A percentile compares a stretch with the other conserved stretches of the same genome.
Evolutionary conservation across 2,329 filamentous ascomycete genomes (phyloP).

Genomic region (Fusarium armeniacum): DNA sequence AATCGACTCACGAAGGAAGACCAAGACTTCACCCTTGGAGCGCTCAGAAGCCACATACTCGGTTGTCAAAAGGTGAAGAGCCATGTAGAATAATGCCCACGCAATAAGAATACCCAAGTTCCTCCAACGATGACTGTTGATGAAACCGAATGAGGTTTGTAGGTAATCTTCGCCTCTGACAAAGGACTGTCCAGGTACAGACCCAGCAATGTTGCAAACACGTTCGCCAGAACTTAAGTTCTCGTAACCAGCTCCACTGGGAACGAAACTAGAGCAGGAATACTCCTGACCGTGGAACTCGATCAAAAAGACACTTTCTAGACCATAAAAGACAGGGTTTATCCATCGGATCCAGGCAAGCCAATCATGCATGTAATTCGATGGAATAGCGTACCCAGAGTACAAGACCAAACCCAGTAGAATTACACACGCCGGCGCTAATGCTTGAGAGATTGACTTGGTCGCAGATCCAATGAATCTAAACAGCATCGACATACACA

Average conservation of each 20-base stretch:
- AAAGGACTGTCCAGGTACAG: neutral
- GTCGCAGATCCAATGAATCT: constrained; percentile 47
- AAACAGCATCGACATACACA: constrained; percentile 76
- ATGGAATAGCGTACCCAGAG: constrained; percentile 63
- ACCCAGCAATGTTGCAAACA: constrained; percentile 8
- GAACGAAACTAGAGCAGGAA: constrained; percentile 59
- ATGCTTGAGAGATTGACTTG: constrained; percentile 42
- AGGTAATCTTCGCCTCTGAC: constrained; percentile 7
- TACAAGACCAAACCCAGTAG: constrained; percentile 58
- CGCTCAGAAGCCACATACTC: constrained; percentile 38
- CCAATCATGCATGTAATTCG: constrained; percentile 62
- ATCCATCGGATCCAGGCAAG: constrained; percentile 75
- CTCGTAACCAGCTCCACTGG: constrained; percentile 27
- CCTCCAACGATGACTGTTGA: constrained; percentile 34
- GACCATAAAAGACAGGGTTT: constrained; percentile 72
- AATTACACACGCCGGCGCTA: constrained; percentile 45
- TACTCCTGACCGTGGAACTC: constrained; percentile 67
- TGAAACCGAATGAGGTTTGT: constrained; percentile 24
- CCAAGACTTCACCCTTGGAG: constrained; percentile 40
- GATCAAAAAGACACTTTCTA: constrained; percentile 74
- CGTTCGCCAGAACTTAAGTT: constrained; percentile 11
- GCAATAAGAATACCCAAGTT: constrained; percentile 38
- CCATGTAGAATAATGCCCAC: constrained; percentile 33
- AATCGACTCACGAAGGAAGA: constrained; percentile 32
- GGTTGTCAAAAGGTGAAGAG: constrained; percentile 22